Evolutionary conservation across 371 early-diverging fungal genomes (phyloP).

Genomic region (Dinochytrium kinnereticum): DNA sequence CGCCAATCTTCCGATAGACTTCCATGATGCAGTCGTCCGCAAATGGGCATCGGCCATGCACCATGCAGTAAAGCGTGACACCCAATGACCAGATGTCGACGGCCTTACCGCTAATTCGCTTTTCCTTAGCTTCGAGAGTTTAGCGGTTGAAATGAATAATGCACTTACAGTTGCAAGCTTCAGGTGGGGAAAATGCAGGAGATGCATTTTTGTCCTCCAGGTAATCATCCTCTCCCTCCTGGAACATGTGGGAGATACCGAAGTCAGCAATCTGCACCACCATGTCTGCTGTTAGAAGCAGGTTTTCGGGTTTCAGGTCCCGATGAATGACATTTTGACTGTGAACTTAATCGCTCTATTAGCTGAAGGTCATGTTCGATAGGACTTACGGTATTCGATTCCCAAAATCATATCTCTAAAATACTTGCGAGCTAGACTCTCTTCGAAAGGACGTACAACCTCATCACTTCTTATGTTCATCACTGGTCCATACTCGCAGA

Average conservation of each 20-base stretch:
- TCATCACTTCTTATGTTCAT: slow-evolving; percentile 50
- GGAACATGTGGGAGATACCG: slow-evolving; percentile 59
- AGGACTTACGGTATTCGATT: slow-evolving; percentile 59
- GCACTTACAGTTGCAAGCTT: slow-evolving; percentile 50
- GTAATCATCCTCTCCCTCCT: slow-evolving; percentile 45
- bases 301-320: slow-evolving; percentile 65
- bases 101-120: slow-evolving; percentile 45
- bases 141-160: background rate
- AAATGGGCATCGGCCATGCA: slow-evolving; percentile 93
- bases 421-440: slow-evolving; percentile 53
- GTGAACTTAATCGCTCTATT: slow-evolving; percentile 45
- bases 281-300: slow-evolving; percentile 48
- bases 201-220: slow-evolving; percentile 51
- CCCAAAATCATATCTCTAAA: slow-evolving; percentile 62
- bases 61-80: slow-evolving; percentile 93
- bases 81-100: slow-evolving; percentile 62
- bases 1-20: slow-evolving; percentile 71
- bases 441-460: slow-evolving; percentile 46
- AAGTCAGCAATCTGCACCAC: slow-evolving; percentile 61
- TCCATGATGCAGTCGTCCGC: slow-evolving; percentile 67
- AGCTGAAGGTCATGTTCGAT: background rate
- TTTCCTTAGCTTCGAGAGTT: slow-evolving; percentile 24
- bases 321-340: slow-evolving; percentile 58
- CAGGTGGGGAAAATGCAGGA: slow-evolving; percentile 58
- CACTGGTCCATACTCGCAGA: slow-evolving; percentile 61